Evolutionary conservation across 192 early-diverging fungal genomes (phyloP), one percentile per base, ranked within the genome.

Genomic region (Linnemannia hyalina): DNA sequence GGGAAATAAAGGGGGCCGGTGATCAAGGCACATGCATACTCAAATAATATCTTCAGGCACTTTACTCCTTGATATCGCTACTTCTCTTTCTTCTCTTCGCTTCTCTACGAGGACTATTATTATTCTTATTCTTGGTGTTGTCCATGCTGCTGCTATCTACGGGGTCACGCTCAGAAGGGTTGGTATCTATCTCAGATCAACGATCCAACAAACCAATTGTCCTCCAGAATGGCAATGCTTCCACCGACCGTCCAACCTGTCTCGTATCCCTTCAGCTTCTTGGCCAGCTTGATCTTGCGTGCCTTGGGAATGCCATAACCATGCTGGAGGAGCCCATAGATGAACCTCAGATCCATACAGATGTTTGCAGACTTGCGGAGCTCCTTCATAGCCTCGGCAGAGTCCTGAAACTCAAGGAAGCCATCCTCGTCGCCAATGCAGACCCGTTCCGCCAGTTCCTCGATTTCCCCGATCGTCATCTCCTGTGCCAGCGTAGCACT

Each of bases 171-270:
- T 13, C 26, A 32, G 4, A 32, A 9, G 26, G 29, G 26, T 29
- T 32, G 69, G 15, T 42, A 38, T 46, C 7, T 46, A 41, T 73
- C 42, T 46, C 23, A 29, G n/a, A 65, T 65, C 29, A 35, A 65
- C 26, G 60, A 32, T 29, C 29, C 60, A 65, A 65, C 60, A 32
- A 73, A 82, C 81, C 81, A 82, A 76, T 82, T 71, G 57, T 82
- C 81, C 46, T 97, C 96, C 16, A 98, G 88, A 46, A 98, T 89
- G 15, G 96, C 93, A 70, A 99, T 95, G 23, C 97, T 93, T 32
- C 97, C 97, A 29, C 98, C 98, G 41, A 99, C 89, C 82, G 95
- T 96, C 98, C 98, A 99, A 22, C 98, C 98, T n/a, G 97, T 98
- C 82, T 99, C 97, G 54, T 96, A 93, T 26, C 93, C 96, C 71